A percentile compares a stretch with the other conserved stretches of the same genome.
These are phyloP conservation scores for Hypholoma sublateritium DNA, from an alignment of 768 basidiomycete species.

Conservation along the genomic window DNA sequence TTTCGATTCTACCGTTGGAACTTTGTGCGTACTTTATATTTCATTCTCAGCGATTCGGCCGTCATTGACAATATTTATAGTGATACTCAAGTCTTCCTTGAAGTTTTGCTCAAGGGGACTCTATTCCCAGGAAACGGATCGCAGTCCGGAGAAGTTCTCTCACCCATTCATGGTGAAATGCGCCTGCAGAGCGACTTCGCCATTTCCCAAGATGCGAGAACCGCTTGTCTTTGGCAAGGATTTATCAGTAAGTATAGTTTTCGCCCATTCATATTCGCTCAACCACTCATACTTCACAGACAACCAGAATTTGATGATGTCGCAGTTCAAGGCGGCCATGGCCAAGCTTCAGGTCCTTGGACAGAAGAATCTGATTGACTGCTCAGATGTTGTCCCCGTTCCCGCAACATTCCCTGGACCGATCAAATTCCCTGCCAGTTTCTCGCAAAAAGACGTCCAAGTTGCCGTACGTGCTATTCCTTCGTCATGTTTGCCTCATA, in stretches of 20 bases:
- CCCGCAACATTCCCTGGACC: conserved; percentile 9
- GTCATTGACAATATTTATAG: neutral
- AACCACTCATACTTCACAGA: neutral
- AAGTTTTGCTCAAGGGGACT: conserved; percentile 26
- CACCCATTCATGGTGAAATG: conserved; percentile 35
- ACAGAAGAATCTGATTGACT: conserved; percentile 30
- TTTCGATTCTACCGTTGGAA: conserved; percentile 28
- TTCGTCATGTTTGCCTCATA: neutral
- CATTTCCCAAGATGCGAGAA: conserved; percentile 19
- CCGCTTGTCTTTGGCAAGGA: conserved; percentile 19
- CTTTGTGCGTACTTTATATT: conserved; percentile 5
- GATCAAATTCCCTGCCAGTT: conserved; percentile 19
- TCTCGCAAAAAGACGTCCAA: conserved; percentile 15
- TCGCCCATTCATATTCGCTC: too few species aligned
- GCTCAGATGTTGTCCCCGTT: conserved; percentile 26
- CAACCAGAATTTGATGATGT: conserved; percentile 21
- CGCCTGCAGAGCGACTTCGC: conserved; percentile 37
- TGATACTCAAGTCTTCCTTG: conserved; percentile 35
- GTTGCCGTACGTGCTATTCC: conserved; percentile 6
- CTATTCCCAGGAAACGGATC: conserved; percentile 15
- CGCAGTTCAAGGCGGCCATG: conserved; percentile 28
- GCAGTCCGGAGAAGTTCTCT: conserved; percentile 29
- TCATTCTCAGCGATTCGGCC: neutral
- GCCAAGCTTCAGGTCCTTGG: conserved; percentile 31
- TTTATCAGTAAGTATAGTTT: conserved; percentile 8